phyloP scores from a whole-genome alignment of 164 flowering plant genomes.

The Chloranthus sessilifolius region DNA sequence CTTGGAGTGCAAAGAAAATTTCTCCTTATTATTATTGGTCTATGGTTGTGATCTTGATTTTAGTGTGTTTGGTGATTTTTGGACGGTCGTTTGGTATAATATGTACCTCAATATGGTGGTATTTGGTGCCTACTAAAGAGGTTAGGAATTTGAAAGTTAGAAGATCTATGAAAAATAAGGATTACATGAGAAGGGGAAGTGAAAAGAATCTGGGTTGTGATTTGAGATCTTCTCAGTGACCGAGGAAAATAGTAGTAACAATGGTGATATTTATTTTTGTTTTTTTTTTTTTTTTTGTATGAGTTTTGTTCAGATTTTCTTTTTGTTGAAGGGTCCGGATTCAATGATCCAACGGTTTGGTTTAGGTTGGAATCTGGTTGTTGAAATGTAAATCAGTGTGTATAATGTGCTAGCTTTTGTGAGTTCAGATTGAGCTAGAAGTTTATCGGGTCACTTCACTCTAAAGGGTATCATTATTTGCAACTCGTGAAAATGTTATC shows the following conservation, averaged over 20 bases:
- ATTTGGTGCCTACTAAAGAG: conserved; percentile 32
- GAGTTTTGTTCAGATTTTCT: not conserved
- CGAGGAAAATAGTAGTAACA: not conserved
- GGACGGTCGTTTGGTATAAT: conserved; percentile 44
- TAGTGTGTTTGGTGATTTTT: conserved; percentile 39
- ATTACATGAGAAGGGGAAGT: conserved; percentile 7
- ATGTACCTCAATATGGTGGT: conserved; percentile 51
- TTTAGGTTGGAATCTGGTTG: too few relatives aligned
- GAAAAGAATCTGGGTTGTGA: not conserved
- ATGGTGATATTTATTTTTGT: not conserved
- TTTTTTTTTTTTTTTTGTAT: not conserved
- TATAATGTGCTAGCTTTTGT: too few relatives aligned
- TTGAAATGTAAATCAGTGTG: too few relatives aligned
- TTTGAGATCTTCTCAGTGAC: not conserved
- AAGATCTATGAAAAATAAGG: conserved; percentile 27
- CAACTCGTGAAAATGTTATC: too few relatives aligned
- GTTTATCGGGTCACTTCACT: too few relatives aligned
- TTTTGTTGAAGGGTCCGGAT: too few relatives aligned
- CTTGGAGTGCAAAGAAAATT: conserved; percentile 1
- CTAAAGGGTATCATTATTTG: too few relatives aligned
- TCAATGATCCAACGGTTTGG: too few relatives aligned
- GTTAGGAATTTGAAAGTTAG: conserved; percentile 5
- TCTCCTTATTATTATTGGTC: conserved; percentile 27
- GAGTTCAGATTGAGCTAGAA: too few relatives aligned
- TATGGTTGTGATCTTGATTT: conserved; percentile 27